These are phyloP conservation scores for Calonectria pseudoturangicola DNA, from an alignment of 2,329 filamentous ascomycete species.

Conservation along the genomic window DNA sequence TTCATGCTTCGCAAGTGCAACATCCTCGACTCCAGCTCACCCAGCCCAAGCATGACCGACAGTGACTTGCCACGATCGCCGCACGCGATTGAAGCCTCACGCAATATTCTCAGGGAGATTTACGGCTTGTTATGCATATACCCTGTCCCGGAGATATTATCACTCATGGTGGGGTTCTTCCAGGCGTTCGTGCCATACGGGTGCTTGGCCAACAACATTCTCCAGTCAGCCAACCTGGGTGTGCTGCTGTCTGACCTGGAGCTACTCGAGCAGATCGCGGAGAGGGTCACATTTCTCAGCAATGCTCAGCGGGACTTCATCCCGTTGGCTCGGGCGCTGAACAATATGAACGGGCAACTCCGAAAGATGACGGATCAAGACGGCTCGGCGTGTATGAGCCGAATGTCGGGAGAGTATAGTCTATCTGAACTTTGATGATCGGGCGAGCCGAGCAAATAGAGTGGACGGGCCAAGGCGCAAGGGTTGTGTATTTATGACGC, in stretches of 20 bases:
- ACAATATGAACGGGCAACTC: constrained; percentile 13
- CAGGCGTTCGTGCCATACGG: constrained; percentile 34
- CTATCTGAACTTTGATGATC: constrained; percentile 12
- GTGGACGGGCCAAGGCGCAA: neutral
- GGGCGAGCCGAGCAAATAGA: neutral
- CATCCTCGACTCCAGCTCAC: constrained; percentile 14
- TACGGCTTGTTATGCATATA: constrained; percentile 19
- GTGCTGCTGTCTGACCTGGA: constrained; percentile 12
- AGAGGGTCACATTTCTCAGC: constrained; percentile 2
- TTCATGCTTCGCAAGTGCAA: constrained; percentile 37
- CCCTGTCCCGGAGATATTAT: constrained; percentile 26
- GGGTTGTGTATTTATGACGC: constrained; percentile 5
- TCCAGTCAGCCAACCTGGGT: constrained; percentile 11
- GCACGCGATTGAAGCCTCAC: constrained; percentile 21
- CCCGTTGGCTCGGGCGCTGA: constrained; percentile 25
- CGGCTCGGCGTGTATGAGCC: neutral
- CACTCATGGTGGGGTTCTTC: constrained; percentile 32
- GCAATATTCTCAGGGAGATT: constrained; percentile 25
- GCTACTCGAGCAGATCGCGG: constrained; percentile 15
- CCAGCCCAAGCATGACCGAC: neutral
- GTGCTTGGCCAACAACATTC: constrained; percentile 29
- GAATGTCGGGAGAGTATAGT: constrained; percentile 6
- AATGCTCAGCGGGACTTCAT: constrained; percentile 21
- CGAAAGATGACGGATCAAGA: constrained; percentile 24
- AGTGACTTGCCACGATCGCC: constrained; percentile 16